Percentiles rank a stretch among this genome's conserved stretches.
These are phyloP conservation scores for Pilasporangium apinafurcum DNA, from an alignment of 352 stramenopile genomes.

Conservation along the genomic window DNA sequence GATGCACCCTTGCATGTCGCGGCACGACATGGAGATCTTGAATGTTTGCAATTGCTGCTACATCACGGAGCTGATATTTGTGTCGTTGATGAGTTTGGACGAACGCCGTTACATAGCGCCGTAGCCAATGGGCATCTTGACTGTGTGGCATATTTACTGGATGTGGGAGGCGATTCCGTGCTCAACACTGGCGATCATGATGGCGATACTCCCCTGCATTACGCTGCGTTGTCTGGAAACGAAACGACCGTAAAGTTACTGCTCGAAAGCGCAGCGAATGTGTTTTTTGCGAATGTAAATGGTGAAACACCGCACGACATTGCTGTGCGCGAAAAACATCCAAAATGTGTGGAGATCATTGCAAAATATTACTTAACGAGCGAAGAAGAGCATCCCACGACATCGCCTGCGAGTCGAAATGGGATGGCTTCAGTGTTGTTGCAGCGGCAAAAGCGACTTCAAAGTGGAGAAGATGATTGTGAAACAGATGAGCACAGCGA, in stretches of 20 bases:
- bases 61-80: conserved; percentile 80
- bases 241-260: conserved; percentile 64
- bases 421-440: conserved; percentile 42
- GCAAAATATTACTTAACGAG: conserved; percentile 43
- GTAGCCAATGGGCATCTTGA: conserved; percentile 50
- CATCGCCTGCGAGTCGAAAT: conserved; percentile 20
- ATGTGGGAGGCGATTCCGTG: conserved; percentile 76
- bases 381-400: conserved; percentile 11
- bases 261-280: conserved; percentile 70
- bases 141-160: conserved; percentile 77
- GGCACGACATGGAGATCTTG: conserved; percentile 56
- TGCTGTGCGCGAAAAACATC: conserved; percentile 40
- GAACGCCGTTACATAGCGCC: conserved; percentile 74
- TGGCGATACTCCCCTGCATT: conserved; percentile 74
- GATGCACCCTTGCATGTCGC: conserved; percentile 79
- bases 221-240: conserved; percentile 52
- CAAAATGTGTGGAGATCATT: conserved; percentile 45
- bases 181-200: conserved; percentile 72
- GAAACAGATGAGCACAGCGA: conserved; percentile 13
- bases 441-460: conserved; percentile 8
- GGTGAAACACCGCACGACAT: conserved; percentile 63
- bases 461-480: conserved; percentile 5
- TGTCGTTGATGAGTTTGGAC: conserved; percentile 74
- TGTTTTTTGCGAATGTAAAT: conserved; percentile 49
- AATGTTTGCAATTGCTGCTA: conserved; percentile 63